Percentiles rank a stretch among this genome's conserved stretches.
These are phyloP conservation scores for Gryganskiella cystojenkinii DNA, from an alignment of 192 early-diverging fungal genomes.

Conservation along the genomic window DNA sequence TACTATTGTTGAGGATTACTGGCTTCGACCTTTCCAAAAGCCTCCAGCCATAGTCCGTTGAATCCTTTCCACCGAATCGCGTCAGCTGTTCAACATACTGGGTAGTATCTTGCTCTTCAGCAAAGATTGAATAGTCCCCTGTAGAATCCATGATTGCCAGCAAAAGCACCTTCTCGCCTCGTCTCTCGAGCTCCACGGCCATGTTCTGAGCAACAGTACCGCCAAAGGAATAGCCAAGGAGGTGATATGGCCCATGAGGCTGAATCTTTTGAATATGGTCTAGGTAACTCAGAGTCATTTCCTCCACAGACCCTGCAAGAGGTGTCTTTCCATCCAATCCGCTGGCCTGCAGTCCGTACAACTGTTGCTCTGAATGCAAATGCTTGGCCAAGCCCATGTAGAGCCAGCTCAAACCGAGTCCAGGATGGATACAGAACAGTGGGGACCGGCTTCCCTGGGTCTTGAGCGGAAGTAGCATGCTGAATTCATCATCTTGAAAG, in stretches of 20 bases:
- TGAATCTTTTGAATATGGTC: not conserved
- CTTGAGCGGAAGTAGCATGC: constrained; percentile 1
- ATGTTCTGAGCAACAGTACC: constrained; percentile 11
- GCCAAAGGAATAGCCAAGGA: constrained; percentile 17
- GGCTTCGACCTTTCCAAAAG: not conserved
- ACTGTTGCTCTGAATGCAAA: constrained; percentile 14
- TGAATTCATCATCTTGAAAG: not conserved
- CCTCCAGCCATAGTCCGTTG: not conserved
- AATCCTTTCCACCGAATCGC: not conserved
- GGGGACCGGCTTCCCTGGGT: not conserved
- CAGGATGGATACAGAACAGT: constrained; percentile 18
- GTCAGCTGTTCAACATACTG: not conserved
- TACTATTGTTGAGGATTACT: not conserved
- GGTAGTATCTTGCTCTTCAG: not conserved
- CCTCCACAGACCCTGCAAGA: no score
- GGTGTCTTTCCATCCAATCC: not conserved
- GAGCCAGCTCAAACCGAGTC: not conserved
- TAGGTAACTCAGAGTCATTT: not conserved
- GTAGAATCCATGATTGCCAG: constrained; percentile 13
- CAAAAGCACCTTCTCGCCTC: constrained; percentile 7
- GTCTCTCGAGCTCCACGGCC: constrained; percentile 16
- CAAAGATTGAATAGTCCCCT: not conserved
- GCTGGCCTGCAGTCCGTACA: constrained; percentile 14
- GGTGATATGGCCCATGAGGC: constrained; percentile 9
- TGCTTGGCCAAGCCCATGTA: not conserved